Conservation (phyloP, 176 grass and related monocot genomes). For the Eleusine coracana region DNA sequence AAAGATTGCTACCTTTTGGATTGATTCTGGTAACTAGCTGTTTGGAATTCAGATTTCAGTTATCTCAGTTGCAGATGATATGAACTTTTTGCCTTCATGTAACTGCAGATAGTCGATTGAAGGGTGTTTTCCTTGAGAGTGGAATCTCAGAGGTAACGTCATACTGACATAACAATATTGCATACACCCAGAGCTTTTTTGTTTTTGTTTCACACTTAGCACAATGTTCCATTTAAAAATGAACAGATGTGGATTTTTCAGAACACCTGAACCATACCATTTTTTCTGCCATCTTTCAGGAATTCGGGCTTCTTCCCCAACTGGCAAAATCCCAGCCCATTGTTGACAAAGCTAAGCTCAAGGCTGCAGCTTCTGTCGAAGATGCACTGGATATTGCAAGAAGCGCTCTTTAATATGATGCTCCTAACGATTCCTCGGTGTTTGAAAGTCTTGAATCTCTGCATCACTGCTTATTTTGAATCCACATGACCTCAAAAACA, state of each 20-base stretch:
- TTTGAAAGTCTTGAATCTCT: not conserved
- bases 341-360: conserved; percentile 72
- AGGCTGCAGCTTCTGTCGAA: conserved; percentile 66
- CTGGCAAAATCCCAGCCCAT: conserved; percentile 80
- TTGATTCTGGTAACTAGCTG: conserved; percentile 71
- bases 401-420: conserved; percentile 35
- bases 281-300: conserved; percentile 61
- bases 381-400: conserved; percentile 78
- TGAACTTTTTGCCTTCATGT: conserved; percentile 14
- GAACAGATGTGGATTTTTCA: not conserved
- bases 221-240: conserved; percentile 1
- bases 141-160: conserved; percentile 79
- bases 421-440: conserved; percentile 1
- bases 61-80: conserved; percentile 13
- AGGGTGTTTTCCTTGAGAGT: conserved; percentile 98
- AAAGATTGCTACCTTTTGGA: conserved; percentile 87
- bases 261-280: not conserved
- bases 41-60: conserved; percentile 26
- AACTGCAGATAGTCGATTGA: conserved; percentile 75
- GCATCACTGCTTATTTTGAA: conserved; percentile 1
- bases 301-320: conserved; percentile 69
- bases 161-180: not conserved
- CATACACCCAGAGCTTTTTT: not conserved
- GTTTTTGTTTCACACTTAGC: not conserved
- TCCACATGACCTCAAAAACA: not conserved